These are phyloP conservation scores for Russula brevipes DNA, from an alignment of 768 basidiomycete species.

Conservation along the genomic window DNA sequence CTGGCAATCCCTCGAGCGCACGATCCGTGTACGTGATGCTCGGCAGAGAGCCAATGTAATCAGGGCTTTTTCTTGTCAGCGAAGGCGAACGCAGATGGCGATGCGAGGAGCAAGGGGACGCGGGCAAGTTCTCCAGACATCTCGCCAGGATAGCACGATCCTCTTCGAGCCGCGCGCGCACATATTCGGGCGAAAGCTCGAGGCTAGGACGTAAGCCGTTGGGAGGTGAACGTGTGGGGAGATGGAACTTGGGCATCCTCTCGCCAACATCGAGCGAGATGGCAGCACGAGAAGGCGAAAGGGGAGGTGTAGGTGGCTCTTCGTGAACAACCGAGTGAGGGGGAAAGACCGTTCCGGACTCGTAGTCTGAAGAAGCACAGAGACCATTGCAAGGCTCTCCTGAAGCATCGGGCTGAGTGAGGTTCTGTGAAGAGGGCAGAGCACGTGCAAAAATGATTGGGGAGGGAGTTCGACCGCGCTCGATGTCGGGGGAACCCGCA, in stretches of 20 bases:
- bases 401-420: background rate
- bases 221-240: slow-evolving; percentile 14
- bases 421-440: background rate
- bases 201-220: slow-evolving; percentile 7
- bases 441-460: slow-evolving; percentile 21
- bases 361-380: background rate
- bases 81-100: background rate
- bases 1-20: slow-evolving; percentile 4
- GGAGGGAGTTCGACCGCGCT: slow-evolving; percentile 16
- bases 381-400: background rate
- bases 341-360: background rate
- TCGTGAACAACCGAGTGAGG: background rate
- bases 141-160: background rate
- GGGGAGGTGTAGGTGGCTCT: background rate
- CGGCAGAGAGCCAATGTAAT: background rate
- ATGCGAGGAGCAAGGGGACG: background rate
- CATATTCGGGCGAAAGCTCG: slow-evolving; percentile 18
- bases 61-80: background rate
- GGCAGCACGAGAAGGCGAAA: slow-evolving; percentile 18
- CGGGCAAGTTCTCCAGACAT: background rate
- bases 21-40: background rate
- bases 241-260: slow-evolving; percentile 17
- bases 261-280: slow-evolving; percentile 8
- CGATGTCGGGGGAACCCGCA: background rate
- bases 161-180: slow-evolving; percentile 4